Base-by-base conservation (phyloP, 805 yeast genomes). In the Saccharomycopsis amapae region DNA sequence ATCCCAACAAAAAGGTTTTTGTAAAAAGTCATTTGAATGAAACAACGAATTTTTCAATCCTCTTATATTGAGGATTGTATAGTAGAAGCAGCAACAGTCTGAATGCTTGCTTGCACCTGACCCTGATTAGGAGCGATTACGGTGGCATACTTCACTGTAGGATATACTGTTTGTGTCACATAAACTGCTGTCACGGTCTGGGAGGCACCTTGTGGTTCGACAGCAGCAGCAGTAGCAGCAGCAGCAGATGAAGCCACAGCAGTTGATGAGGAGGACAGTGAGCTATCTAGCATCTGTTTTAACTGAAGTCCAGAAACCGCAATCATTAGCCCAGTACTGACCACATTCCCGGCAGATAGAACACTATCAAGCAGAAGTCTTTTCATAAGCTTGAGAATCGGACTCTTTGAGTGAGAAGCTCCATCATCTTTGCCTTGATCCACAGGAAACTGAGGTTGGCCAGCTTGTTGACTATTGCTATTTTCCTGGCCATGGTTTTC, bases 301-400 rank as follows among this genome's bases (percentile, higher is more conserved):
- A 13, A 13, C 32, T 28, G 13, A 13, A 13, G n/a, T 15, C 32
- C 13, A 15, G 51, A 34, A 25, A 42, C 40, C 4, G 35, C 51
- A 32, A 44, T 40, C 49, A 44, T 48, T 17, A 48, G 20, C 4
- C 49, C 51, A 5, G 43, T 44, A 22, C 49, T 40, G 12, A 40
- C 46, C 18, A 48, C 23, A 32, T 33, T 44, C 10, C 38, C 48
- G 7, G n/a, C 28, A 23, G 35, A 31, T 42, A 38, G 40, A 18
- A 48, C 42, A 13, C 24, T 33, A 31, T 38, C 34, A 9, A 44
- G 22, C 12, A 20, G 23, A 2, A 40, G 25, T 38, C 43, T 38
- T 23, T 44, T 44, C 20, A 39, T 10, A 1, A 44, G 34, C 32
- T 28, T 28, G n/a, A 28, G 32, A 15, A 13, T 28, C n/a, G 13